Evolutionary conservation across 2,329 filamentous ascomycete species (phyloP).

Genomic region (Penicillium glabrum): DNA sequence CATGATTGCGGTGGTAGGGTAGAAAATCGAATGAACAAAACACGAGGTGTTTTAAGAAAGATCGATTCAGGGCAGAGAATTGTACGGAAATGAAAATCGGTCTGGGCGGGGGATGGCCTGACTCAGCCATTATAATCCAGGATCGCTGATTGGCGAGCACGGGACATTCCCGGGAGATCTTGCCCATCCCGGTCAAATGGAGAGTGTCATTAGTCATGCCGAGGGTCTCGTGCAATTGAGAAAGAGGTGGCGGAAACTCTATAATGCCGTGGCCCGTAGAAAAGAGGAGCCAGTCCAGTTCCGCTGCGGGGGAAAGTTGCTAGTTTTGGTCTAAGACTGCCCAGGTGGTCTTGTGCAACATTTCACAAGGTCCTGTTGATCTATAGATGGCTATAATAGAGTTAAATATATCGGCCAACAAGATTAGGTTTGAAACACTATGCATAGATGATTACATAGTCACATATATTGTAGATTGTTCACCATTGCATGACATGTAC

Average conservation of each 20-base stretch:
- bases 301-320: not conserved
- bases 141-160: not conserved
- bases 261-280: not conserved
- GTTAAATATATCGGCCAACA: too few species aligned
- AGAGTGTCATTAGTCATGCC: not conserved
- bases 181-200: not conserved
- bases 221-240: not conserved
- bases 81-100: not conserved
- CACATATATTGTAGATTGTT: too few species aligned
- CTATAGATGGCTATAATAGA: too few species aligned
- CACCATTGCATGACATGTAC: too few species aligned
- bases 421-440: too few species aligned
- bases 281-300: not conserved
- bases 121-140: not conserved
- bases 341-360: too few species aligned
- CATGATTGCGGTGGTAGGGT: constrained; percentile 55
- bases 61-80: not conserved
- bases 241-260: not conserved
- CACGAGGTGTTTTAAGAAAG: not conserved
- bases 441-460: too few species aligned
- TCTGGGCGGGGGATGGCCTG: not conserved
- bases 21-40: not conserved
- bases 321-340: too few species aligned
- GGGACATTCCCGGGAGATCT: not conserved
- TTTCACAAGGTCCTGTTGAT: too few species aligned